phyloP scores from a whole-genome alignment of 805 yeast genomes.

The Dipodascus geniculatus region DNA sequence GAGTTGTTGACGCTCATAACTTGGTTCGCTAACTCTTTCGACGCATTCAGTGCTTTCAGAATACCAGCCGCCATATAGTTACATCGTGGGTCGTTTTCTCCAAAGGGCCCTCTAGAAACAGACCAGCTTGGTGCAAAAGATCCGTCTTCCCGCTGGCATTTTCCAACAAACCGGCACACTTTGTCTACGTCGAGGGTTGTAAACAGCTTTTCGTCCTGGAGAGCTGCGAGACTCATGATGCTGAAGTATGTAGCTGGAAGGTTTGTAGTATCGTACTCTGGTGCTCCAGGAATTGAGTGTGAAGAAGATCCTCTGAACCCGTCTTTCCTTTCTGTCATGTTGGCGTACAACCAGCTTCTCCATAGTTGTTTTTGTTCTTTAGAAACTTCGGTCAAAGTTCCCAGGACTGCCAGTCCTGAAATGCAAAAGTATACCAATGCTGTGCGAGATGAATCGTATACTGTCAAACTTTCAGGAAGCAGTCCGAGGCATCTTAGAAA shows the following conservation, averaged over 20 bases:
- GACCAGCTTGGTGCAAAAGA: constrained; percentile 40
- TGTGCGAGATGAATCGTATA: constrained; percentile 57
- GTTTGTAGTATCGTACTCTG: constrained; percentile 46
- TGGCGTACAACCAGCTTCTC: constrained; percentile 36
- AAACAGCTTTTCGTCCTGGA: constrained; percentile 33
- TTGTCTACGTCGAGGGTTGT: constrained; percentile 28
- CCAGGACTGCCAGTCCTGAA: constrained; percentile 44
- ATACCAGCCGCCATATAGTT: constrained; percentile 65
- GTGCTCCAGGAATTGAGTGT: constrained; percentile 22
- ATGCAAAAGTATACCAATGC: constrained; percentile 63
- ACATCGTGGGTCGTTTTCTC: constrained; percentile 62
- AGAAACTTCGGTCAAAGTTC: constrained; percentile 24
- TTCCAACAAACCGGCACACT: constrained; percentile 41
- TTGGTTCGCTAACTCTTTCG: not conserved
- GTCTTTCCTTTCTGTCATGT: constrained; percentile 28
- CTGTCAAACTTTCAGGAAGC: constrained; percentile 44
- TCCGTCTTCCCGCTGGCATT: constrained; percentile 53
- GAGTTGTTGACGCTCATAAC: constrained; percentile 33
- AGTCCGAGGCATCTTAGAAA: constrained; percentile 39
- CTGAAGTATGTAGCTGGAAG: constrained; percentile 72
- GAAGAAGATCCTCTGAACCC: constrained; percentile 52
- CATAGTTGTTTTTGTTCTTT: constrained; percentile 22
- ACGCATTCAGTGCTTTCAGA: constrained; percentile 3
- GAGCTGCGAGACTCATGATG: constrained; percentile 40
- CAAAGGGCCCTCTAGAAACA: constrained; percentile 28